Conservation (phyloP, 176 grass and related monocot species). For the Musa beccarii region DNA sequence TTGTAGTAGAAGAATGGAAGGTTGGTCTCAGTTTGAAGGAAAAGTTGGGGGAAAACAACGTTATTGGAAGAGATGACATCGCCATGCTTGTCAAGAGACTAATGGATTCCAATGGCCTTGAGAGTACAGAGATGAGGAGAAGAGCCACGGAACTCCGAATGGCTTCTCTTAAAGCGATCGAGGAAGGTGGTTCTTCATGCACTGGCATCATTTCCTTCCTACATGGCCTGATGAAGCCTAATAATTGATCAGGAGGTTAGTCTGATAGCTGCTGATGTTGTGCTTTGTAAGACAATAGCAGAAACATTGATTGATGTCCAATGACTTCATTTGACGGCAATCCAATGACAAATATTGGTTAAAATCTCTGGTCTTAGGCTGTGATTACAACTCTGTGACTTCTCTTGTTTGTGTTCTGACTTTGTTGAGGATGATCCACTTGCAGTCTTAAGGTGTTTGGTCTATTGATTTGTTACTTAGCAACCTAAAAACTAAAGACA, state of each 20-base stretch:
- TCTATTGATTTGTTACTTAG: too few relatives aligned
- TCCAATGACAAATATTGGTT: too few relatives aligned
- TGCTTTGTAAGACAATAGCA: too few relatives aligned
- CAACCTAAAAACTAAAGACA: too few relatives aligned
- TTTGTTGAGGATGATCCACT: too few relatives aligned
- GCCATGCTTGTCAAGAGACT: conserved; percentile 19
- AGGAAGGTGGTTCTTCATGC: conserved; percentile 29
- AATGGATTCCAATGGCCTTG: conserved; percentile 32
- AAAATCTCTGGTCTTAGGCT: too few relatives aligned
- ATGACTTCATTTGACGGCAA: too few relatives aligned
- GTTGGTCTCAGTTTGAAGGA: conserved; percentile 37
- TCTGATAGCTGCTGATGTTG: too few relatives aligned
- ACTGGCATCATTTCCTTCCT: conserved; percentile 33
- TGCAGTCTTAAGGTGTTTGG: too few relatives aligned
- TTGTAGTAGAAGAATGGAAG: conserved; percentile 38
- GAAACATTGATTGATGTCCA: too few relatives aligned
- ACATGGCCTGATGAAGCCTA: conserved; percentile 2
- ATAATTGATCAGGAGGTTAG: not conserved
- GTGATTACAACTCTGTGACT: too few relatives aligned
- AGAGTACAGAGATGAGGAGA: conserved; percentile 26
- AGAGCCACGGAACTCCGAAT: conserved; percentile 20
- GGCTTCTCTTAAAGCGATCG: conserved; percentile 22
- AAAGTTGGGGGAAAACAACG: conserved; percentile 18
- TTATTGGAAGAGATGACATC: conserved; percentile 39
- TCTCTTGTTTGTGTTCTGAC: too few relatives aligned